Base-by-base conservation (phyloP, 2,329 filamentous ascomycete genomes). In the Microdochium bolleyi region DNA sequence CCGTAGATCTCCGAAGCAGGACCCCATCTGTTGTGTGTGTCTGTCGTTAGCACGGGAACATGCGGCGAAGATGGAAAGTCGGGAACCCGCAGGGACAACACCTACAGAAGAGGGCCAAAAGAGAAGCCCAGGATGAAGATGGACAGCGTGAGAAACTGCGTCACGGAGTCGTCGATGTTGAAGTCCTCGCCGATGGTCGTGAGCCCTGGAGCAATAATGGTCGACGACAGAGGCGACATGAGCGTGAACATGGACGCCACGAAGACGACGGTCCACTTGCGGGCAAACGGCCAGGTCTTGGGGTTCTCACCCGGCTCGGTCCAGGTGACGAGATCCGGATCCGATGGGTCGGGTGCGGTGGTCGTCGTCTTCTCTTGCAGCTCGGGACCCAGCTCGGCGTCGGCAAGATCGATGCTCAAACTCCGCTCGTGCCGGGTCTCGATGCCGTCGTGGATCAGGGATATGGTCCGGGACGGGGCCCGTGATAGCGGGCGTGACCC, bases 151-250 rank as follows among this genome's bases (percentile, higher is more conserved):
- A 67, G 59, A 24, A 69, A 69, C 53, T 66, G 68, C 52, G 71
- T 66, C 61, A 77, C 69, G 51, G 65, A 61, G 49, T 70, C 70
- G 0, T 67, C 64, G 44, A 85, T 79, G 52, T 75, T 55, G 34
- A 86, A 71, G 25, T 85, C 80, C 1, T 61, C 58, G n/a, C 74
- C 71, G 49, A 87, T 80, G 2, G 70, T 63, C 10, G 64, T 62
- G 38, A 87, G 64, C 4, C 70, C 72, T 1, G 77, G 77, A 0
- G 78, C 78, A 13, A 81, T 72, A 69, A 82, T 79, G 34, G 79
- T 80, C 3, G 79, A 83, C 2, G 78, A 77, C 8, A 83, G 71
- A 0, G 80, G 79, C 2, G 81, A 82, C 54, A 85, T 79, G 57
- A 85, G 75, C 2, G 80, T 83, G 62, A 83, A 83, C 50, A 72